A percentile compares a stretch with the other conserved stretches of the same genome.
Evolutionary conservation across 2,329 filamentous ascomycete species (phyloP).

Genomic region (Aspergillus thermomutatus): DNA sequence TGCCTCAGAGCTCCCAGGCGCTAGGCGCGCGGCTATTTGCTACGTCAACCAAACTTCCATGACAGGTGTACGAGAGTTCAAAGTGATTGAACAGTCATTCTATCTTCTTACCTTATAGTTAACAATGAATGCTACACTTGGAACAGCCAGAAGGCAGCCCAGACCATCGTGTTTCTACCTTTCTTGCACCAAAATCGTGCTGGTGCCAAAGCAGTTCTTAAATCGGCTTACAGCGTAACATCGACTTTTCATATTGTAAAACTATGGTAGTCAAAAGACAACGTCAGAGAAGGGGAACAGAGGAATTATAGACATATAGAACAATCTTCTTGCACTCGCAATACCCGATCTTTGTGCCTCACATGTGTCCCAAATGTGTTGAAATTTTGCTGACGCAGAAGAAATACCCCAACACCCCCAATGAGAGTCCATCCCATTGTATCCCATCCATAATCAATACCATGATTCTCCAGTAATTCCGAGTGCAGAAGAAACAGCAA

Average conservation of each 20-base stretch:
- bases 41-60: background rate
- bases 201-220: background rate
- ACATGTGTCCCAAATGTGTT: constrained; percentile 22
- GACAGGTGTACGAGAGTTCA: too few relatives aligned
- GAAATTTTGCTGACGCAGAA: constrained; percentile 31
- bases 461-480: constrained; percentile 38
- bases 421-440: constrained; percentile 36
- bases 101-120: too few relatives aligned
- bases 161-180: background rate
- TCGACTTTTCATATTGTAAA: background rate
- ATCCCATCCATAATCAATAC: constrained; percentile 39
- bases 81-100: too few relatives aligned
- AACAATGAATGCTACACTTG: background rate
- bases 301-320: constrained; percentile 28
- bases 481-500: constrained; percentile 31
- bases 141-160: background rate
- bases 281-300: constrained; percentile 6
- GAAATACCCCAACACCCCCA: constrained; percentile 40
- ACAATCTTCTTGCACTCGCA: constrained; percentile 33
- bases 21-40: constrained; percentile 24
- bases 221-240: background rate
- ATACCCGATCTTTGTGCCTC: constrained; percentile 25
- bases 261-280: background rate
- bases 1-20: constrained; percentile 25
- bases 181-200: too few relatives aligned